Evolutionary conservation across 345 rosid species (phyloP).

Genomic region (Eucalyptus marginata): DNA sequence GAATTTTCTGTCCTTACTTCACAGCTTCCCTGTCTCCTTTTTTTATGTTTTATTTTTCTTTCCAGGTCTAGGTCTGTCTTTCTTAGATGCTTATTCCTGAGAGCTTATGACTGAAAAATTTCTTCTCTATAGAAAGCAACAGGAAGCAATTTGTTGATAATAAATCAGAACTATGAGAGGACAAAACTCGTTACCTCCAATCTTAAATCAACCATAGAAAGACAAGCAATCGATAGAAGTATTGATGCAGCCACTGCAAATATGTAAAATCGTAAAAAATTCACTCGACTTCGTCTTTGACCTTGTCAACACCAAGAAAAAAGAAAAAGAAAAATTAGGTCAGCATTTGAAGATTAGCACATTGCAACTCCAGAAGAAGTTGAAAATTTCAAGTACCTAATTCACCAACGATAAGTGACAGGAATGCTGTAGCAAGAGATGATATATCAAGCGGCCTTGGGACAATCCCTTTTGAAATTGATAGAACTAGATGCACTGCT

Average conservation of each 20-base stretch:
- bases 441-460: conserved; percentile 8
- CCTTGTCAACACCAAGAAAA: conserved; percentile 17
- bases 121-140: neutral
- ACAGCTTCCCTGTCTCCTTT: neutral
- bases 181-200: conserved; percentile 20
- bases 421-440: conserved; percentile 21
- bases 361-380: neutral
- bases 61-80: neutral
- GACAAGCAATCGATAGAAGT: conserved; percentile 19
- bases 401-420: conserved; percentile 45
- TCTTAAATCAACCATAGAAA: conserved; percentile 16
- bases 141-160: neutral
- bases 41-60: neutral
- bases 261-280: conserved; percentile 33
- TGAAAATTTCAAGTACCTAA: conserved; percentile 19
- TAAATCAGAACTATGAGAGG: neutral
- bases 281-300: conserved; percentile 38
- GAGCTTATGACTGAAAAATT: neutral
- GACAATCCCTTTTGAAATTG: neutral
- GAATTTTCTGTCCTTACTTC: neutral
- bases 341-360: neutral
- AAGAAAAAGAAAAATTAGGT: neutral
- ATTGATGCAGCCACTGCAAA: conserved; percentile 19
- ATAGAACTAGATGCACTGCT: conserved; percentile 8
- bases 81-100: neutral